Percentiles rank a stretch among this genome's conserved stretches.
These are phyloP conservation scores for Talinum fruticosum DNA, from an alignment of 148 eudicot species.

Conservation along the genomic window DNA sequence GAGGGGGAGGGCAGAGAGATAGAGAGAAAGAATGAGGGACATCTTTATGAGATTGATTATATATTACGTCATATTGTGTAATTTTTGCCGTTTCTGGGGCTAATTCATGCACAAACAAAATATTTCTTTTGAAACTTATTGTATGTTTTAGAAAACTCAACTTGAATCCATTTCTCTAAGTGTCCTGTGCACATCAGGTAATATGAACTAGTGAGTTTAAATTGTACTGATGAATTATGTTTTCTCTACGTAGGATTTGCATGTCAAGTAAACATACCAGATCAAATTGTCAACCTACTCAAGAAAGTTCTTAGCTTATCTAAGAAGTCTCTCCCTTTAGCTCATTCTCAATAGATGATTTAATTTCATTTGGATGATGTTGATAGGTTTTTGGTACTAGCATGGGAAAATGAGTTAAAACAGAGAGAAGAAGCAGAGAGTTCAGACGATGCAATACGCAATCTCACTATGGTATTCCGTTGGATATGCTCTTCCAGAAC, in stretches of 20 bases:
- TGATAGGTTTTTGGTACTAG: background rate
- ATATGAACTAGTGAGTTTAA: background rate
- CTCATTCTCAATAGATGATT: background rate
- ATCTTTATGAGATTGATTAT: background rate
- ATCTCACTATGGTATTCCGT: conserved; percentile 19
- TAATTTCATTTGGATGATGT: background rate
- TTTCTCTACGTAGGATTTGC: background rate
- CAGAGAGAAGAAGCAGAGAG: background rate
- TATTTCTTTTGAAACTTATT: background rate
- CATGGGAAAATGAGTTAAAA: background rate
- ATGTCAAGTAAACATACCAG: background rate
- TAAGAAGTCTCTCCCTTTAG: background rate
- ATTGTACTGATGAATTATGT: background rate
- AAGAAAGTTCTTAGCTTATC: background rate
- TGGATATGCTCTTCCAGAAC: conserved; percentile 8
- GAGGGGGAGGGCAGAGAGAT: too few species aligned
- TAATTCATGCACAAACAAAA: background rate
- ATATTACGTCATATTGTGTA: background rate
- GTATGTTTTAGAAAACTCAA: too few species aligned
- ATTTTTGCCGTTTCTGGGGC: background rate
- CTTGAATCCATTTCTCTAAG: too few species aligned
- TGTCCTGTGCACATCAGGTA: background rate
- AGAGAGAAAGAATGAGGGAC: background rate
- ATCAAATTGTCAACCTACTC: background rate
- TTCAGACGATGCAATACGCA: conserved; percentile 24